Evolutionary conservation across 164 flowering plant genomes (phyloP).

Genomic region (Sextonia rubra): DNA sequence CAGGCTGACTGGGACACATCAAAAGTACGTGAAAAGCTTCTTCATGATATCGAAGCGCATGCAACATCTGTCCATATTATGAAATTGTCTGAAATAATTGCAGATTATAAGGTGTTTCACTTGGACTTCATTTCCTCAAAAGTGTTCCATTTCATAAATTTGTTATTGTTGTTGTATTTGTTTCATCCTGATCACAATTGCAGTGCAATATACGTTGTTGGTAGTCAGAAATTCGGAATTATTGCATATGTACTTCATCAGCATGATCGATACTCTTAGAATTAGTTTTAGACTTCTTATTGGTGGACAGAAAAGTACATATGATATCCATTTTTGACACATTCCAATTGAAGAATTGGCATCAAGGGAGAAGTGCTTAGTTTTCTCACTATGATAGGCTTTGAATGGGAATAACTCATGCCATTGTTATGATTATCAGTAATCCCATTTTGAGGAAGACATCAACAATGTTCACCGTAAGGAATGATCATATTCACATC

Average conservation of each 20-base stretch:
- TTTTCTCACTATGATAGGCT: no score
- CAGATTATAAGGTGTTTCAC: slow-evolving; percentile 44
- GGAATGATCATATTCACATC: no score
- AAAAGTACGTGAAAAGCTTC: slow-evolving; percentile 14
- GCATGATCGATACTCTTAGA: neutral
- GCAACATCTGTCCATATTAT: slow-evolving; percentile 35
- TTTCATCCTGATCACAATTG: neutral
- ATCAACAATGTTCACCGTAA: no score
- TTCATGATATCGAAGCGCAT: slow-evolving; percentile 63
- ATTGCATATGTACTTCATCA: neutral
- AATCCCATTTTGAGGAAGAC: no score
- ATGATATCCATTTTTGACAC: no score
- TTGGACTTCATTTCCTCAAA: slow-evolving; percentile 4
- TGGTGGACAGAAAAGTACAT: slow-evolving; percentile 42
- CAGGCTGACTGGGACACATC: slow-evolving; percentile 34
- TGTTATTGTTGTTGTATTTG: neutral
- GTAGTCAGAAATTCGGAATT: neutral
- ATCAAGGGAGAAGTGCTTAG: no score
- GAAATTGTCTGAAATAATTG: slow-evolving; percentile 45
- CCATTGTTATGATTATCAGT: no score
- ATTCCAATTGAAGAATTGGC: no score
- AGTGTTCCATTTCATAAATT: neutral
- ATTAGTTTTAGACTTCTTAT: neutral
- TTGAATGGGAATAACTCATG: no score
- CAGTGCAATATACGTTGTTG: neutral